Base-by-base conservation (phyloP, 306 rosid genomes). In the Trifolium repens region DNA sequence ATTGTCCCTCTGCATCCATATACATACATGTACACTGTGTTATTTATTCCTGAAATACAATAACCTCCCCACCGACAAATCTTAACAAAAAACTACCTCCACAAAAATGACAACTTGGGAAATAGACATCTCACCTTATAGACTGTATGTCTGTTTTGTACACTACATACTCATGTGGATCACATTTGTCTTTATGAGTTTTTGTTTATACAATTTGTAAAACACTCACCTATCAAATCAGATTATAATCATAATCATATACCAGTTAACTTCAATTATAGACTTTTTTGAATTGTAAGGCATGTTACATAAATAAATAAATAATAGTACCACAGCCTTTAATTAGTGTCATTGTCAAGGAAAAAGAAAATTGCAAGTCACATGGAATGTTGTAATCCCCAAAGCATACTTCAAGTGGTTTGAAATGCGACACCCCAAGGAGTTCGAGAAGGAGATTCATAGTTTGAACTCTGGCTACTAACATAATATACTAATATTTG, bases 11-110 rank as follows among this genome's bases (percentile, higher is more conserved):
- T 54, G 53, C 61, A 24, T 74, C 69, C 65, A 32, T 30, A 3
- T 27, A 27, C 5, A 4, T 30, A 4, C 5, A 73, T 35, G 7
- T 76, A 78, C 72, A 46, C 46, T 62, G 19, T 62, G 19, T 22
- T 22, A 22, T 22, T 52, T 59, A 59, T 59, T 15, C 65, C 65
- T 59, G 40, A 59, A 27, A 60, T 69, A 42, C 64, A 78, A 24
- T 52, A 4, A 60, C 5, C 34, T 35, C 34, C 32, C 69, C 83
- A 78, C 86, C 83, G 78, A 73, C 86, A 78, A 73, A 67, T 58
- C 72, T 50, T 35, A 43, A 53, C 55, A 10, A 39, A 26, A n/a
- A 8, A 47, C 5, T 11, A 64, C 34, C 50, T n/a, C 15, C 42
- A 72, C 13, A 70, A 46, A 32, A n/a, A 15, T 17, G 24, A 67